phyloP scores from a whole-genome alignment of 2,329 filamentous ascomycete genomes.

The Pleochaeta shiraiana region DNA sequence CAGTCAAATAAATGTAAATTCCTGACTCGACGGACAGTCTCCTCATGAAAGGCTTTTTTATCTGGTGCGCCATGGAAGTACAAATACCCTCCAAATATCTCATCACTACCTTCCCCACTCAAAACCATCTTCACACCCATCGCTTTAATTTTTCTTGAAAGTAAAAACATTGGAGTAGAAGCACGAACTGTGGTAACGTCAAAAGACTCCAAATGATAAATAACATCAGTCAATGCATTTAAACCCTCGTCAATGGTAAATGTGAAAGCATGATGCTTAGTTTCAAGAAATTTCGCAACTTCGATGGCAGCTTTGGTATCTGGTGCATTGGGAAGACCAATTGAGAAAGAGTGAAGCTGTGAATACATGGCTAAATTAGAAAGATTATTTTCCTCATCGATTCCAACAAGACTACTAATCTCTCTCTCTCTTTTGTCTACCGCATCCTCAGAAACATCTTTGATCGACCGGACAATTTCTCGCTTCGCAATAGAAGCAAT shows the following conservation, averaged over 20 bases:
- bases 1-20: conserved; percentile 95
- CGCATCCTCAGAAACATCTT: conserved; percentile 21
- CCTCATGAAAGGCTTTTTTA: conserved; percentile 83
- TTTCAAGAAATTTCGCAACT: conserved; percentile 91
- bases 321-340: conserved; percentile 78
- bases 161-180: conserved; percentile 94
- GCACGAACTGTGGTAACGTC: conserved; percentile 97
- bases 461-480: conserved; percentile 52
- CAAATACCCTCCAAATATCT: conserved; percentile 95
- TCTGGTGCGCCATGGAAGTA: conserved; percentile 94
- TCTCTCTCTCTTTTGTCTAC: conserved; percentile 28
- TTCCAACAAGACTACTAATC: conserved; percentile 64
- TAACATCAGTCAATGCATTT: conserved; percentile 91
- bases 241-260: conserved; percentile 96
- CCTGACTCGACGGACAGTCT: conserved; percentile 87
- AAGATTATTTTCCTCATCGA: conserved; percentile 79
- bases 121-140: conserved; percentile 99
- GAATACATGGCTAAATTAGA: conserved; percentile 80
- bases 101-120: conserved; percentile 88
- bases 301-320: conserved; percentile 83
- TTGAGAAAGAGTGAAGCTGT: conserved; percentile 97
- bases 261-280: conserved; percentile 94
- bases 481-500: conserved; percentile 90
- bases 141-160: conserved; percentile 97
- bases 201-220: conserved; percentile 94